Evolutionary conservation across 1,139 yeast species (phyloP).

Genomic region (Spathaspora sp.): DNA sequence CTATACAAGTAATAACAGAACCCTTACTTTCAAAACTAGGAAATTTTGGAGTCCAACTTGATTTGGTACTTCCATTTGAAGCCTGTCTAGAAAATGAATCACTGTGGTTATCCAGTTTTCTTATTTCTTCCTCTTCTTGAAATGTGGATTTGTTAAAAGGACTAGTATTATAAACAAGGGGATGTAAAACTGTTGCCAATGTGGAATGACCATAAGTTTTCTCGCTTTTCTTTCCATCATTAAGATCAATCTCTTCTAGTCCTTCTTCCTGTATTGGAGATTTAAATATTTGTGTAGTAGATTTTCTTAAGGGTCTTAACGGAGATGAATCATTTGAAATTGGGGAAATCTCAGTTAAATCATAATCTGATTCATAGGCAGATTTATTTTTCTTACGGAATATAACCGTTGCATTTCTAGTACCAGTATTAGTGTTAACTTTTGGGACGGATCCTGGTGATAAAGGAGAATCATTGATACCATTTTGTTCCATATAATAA

Average conservation of each 20-base stretch:
- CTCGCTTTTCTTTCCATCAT: background rate
- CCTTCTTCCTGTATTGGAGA: background rate
- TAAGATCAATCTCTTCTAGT: background rate
- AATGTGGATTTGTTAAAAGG: background rate
- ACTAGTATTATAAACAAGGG: constrained; percentile 2
- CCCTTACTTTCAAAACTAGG: background rate
- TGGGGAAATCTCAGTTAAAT: constrained; percentile 18
- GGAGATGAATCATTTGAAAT: constrained; percentile 11
- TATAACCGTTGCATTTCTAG: constrained; percentile 17
- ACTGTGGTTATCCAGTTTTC: constrained; percentile 3
- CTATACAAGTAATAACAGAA: background rate
- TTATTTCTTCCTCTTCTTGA: constrained; percentile 5
- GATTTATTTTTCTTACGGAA: constrained; percentile 9
- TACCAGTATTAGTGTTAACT: background rate
- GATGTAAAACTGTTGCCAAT: constrained; percentile 4
- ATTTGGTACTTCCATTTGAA: background rate
- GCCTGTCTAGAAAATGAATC: background rate
- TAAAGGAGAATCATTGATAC: background rate
- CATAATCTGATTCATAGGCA: constrained; percentile 10
- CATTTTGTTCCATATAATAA: constrained; percentile 2
- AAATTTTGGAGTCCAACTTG: background rate
- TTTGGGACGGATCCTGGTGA: background rate
- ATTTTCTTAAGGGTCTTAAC: background rate
- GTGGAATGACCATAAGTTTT: background rate
- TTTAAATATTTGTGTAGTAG: background rate